phyloP scores from a whole-genome alignment of 192 early-diverging fungal genomes.

The Coemansia sp. region DNA sequence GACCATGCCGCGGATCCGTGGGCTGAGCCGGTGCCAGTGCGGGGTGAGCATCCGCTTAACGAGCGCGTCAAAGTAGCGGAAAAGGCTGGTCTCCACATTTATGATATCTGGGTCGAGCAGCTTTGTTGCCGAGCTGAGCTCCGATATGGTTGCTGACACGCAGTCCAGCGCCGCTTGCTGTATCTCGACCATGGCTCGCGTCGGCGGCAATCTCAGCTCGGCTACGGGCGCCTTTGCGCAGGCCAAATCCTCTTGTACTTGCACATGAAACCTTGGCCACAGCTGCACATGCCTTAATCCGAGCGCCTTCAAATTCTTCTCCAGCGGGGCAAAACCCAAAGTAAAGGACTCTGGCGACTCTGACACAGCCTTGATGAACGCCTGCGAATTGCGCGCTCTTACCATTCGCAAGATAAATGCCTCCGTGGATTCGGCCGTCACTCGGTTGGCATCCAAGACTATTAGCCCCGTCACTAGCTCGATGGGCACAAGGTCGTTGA shows the following conservation, averaged over 20 bases:
- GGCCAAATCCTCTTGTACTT: constrained; percentile 58
- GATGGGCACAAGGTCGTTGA: constrained; percentile 75
- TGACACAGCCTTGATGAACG: constrained; percentile 95
- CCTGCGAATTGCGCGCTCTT: constrained; percentile 75
- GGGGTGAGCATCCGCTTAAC: constrained; percentile 79
- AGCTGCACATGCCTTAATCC: constrained; percentile 80
- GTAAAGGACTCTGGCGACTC: constrained; percentile 84
- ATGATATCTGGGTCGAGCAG: constrained; percentile 81
- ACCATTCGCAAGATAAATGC: constrained; percentile 87
- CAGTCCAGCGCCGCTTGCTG: constrained; percentile 87
- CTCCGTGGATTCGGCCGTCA: constrained; percentile 81
- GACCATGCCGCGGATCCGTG: constrained; percentile 75
- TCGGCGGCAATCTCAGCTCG: constrained; percentile 79
- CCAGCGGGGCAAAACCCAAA: constrained; percentile 83
- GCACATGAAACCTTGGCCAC: constrained; percentile 74
- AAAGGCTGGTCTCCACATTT: constrained; percentile 85
- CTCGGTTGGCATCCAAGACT: constrained; percentile 83
- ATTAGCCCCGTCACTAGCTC: constrained; percentile 82
- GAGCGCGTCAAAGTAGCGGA: constrained; percentile 81
- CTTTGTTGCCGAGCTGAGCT: constrained; percentile 69
- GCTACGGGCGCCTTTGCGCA: constrained; percentile 61
- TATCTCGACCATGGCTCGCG: constrained; percentile 79
- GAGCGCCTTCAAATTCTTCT: constrained; percentile 82
- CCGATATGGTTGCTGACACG: constrained; percentile 74
- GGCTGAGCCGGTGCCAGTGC: constrained; percentile 83